phyloP scores from a whole-genome alignment of 1,139 yeast species.

The Suhomyces coccinellae region DNA sequence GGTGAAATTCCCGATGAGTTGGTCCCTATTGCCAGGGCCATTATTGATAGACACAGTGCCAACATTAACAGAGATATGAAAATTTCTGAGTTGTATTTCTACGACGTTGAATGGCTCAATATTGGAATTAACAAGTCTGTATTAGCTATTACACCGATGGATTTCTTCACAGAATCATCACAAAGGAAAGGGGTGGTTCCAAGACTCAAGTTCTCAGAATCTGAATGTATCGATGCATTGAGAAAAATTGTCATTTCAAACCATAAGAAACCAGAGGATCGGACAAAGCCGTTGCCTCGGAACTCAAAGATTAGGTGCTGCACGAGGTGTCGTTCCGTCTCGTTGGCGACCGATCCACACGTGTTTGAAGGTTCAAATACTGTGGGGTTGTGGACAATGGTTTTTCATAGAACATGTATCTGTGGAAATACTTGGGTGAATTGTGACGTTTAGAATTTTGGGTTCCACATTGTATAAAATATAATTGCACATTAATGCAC shows the following conservation, averaged over 20 bases:
- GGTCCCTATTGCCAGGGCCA: slow-evolving; percentile 28
- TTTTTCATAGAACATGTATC: slow-evolving; percentile 72
- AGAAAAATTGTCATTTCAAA: slow-evolving; percentile 37
- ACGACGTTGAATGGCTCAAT: slow-evolving; percentile 71
- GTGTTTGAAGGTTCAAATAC: slow-evolving; percentile 39
- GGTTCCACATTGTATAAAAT: neutral
- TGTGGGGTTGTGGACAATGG: slow-evolving; percentile 65
- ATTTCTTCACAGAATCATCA: slow-evolving; percentile 2
- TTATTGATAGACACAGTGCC: slow-evolving; percentile 35
- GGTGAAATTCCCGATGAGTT: slow-evolving; percentile 57
- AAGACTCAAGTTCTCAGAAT: slow-evolving; percentile 24
- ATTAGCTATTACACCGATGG: neutral
- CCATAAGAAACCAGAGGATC: neutral
- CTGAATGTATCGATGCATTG: slow-evolving; percentile 44
- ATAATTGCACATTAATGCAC: too few relatives aligned
- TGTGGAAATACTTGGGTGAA: slow-evolving; percentile 81
- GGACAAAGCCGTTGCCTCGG: neutral
- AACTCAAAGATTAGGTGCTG: slow-evolving; percentile 46
- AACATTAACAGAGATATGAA: slow-evolving; percentile 41
- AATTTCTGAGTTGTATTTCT: slow-evolving; percentile 57
- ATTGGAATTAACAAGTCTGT: slow-evolving; percentile 34
- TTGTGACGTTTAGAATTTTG: slow-evolving; percentile 2
- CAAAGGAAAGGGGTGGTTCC: slow-evolving; percentile 16
- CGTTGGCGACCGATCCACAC: slow-evolving; percentile 50
- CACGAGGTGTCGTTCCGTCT: slow-evolving; percentile 65